Evolutionary conservation across 345 rosid genomes (phyloP).

Genomic region (Gynandropsis gynandra): DNA sequence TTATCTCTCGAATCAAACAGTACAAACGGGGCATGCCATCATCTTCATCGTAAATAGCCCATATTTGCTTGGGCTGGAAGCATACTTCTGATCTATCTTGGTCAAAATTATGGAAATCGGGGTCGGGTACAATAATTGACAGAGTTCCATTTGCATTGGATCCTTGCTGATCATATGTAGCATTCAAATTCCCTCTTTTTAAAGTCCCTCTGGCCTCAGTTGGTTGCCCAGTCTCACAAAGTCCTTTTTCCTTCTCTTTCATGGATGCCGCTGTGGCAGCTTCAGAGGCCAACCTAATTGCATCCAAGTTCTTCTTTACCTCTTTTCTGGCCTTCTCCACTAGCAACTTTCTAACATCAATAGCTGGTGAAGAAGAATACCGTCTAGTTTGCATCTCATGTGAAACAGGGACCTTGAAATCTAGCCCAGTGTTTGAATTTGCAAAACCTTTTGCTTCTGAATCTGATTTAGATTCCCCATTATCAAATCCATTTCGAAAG

Average conservation of each 20-base stretch:
- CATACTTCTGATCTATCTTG: constrained; percentile 82
- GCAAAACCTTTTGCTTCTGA: constrained; percentile 36
- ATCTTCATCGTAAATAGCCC: constrained; percentile 96
- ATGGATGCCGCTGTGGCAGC: no score
- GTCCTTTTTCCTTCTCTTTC: constrained; percentile 16
- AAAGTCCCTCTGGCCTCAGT: no score
- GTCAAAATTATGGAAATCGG: constrained; percentile 95
- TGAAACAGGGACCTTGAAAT: constrained; percentile 38
- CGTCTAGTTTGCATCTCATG: constrained; percentile 42
- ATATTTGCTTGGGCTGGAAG: constrained; percentile 89
- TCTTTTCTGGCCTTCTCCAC: constrained; percentile 67
- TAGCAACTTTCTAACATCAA: constrained; percentile 78
- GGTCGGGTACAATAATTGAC: constrained; percentile 63
- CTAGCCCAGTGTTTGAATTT: constrained; percentile 29
- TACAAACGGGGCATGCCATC: constrained; percentile 98
- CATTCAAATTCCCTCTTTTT: no score
- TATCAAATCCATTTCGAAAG: constrained; percentile 50
- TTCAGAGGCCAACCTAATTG: constrained; percentile 42
- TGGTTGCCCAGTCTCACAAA: no score
- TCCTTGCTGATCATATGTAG: no score
- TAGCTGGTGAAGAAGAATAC: constrained; percentile 45
- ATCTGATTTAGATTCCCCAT: constrained; percentile 36
- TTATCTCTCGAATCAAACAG: constrained; percentile 71
- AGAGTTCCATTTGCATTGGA: no score
- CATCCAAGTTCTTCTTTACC: constrained; percentile 57